Evolutionary conservation across 2,329 filamentous ascomycete genomes (phyloP).

Genomic region (Aspergillus neotritici): DNA sequence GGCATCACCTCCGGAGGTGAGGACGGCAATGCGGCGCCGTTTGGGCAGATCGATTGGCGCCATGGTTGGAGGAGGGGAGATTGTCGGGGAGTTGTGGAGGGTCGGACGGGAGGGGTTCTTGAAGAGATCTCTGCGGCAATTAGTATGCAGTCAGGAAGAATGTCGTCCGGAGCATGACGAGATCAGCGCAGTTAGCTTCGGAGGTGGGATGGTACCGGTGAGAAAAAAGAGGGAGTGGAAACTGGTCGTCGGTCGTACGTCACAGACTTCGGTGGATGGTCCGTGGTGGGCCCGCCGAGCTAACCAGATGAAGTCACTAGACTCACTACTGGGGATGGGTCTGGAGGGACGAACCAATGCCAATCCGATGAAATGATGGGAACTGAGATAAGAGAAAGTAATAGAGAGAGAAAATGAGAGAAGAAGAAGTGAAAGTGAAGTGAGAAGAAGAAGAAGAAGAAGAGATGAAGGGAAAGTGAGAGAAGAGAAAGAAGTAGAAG

Average conservation of each 20-base stretch:
- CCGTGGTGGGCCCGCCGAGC: no score
- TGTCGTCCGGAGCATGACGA: no score
- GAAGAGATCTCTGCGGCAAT: no score
- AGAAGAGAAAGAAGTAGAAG: no score
- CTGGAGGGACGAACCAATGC: no score
- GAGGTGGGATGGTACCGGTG: background rate
- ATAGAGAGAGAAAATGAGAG: constrained; percentile 1
- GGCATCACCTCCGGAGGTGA: constrained; percentile 92
- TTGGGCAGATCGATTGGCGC: constrained; percentile 34
- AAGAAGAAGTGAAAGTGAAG: constrained; percentile 10
- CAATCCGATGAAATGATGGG: constrained; percentile 1
- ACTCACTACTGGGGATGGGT: no score
- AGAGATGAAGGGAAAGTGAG: constrained; percentile 33
- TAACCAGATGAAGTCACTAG: no score
- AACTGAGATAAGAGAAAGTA: constrained; percentile 14
- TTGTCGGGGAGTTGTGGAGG: constrained; percentile 24
- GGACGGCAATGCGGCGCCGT: constrained; percentile 71
- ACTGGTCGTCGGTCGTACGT: background rate
- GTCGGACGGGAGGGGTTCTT: no score
- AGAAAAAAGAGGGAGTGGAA: background rate
- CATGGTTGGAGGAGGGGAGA: background rate
- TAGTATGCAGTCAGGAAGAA: no score
- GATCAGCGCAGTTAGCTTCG: no score
- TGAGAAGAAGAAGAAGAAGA: constrained; percentile 24
- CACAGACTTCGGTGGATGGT: no score